Base-by-base conservation (phyloP, 2,329 filamentous ascomycete genomes). In the Purpureocillium lavendulum region DNA sequence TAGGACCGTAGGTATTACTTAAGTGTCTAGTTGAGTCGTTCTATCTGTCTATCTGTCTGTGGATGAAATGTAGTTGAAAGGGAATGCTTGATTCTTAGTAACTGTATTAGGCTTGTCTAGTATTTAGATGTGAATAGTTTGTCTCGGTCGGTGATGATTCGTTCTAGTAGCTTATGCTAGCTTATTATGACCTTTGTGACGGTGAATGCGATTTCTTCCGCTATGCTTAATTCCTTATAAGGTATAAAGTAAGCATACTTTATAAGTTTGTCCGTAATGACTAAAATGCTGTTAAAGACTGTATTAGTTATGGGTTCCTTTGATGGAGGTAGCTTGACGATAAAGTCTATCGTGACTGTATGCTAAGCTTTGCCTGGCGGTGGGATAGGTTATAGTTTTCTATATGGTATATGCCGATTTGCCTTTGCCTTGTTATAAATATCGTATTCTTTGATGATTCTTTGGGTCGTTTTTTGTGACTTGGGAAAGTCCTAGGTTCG, bases 301-400 rank as follows among this genome's bases (percentile, higher is more conserved):
- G 30, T 35, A 31, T 32, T 28, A 21, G 30, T 40, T 36, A 36
- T 37, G 17, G 30, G 35, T 33, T 44, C 21, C 36, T 39, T 30
- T 40, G 24, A 46, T 41, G 35, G 7, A 7, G 26, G n/a, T 39
- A 46, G 21, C 17, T 38, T 44, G 32, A n/a, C 40, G 21, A 45
- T 45, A 40, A 39, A 45, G 17, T 47, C 30, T 16, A 47, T 34
- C 18, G n/a, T 44, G 6, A 47, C 43, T 30, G 28, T 9, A 10
- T 30, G 7, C 29, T 14, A 26, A 6, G 10, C 21, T 26, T 26
- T 26, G 10, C 21, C 10, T 26, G 5, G 10, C 10, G 10, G 10
- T 26, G 10, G 10, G 5, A 26, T 26, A 6, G 10, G 10, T 26
- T 26, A 26, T 6, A 26, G 21, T 26, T 26, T 26, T 10, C 21